Evolutionary conservation across 1,284 basidiomycete species (phyloP).

Genomic region (Apiotrichum porosum): DNA sequence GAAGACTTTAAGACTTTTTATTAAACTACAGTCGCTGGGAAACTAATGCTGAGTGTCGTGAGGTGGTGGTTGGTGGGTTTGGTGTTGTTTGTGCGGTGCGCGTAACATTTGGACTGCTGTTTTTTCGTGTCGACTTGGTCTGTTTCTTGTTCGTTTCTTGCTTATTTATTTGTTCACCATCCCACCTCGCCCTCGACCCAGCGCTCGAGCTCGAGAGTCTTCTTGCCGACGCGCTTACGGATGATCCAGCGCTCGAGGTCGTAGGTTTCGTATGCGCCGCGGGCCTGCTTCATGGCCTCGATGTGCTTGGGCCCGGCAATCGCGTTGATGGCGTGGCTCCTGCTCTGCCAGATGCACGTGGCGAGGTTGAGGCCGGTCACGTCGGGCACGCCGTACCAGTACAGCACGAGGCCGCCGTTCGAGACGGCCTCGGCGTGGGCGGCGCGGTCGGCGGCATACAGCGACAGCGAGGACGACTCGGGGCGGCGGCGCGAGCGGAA

Average conservation of each 20-base stretch:
- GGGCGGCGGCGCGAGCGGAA: conserved; percentile 72
- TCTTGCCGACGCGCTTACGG: conserved; percentile 59
- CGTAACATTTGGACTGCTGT: too few species aligned
- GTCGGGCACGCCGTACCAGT: conserved; percentile 87
- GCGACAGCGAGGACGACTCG: conserved; percentile 48
- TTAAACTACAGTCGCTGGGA: too few species aligned
- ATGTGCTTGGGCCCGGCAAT: conserved; percentile 74
- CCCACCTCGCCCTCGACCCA: conserved; percentile 67
- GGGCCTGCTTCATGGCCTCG: conserved; percentile 73
- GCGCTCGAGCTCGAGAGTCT: conserved; percentile 58
- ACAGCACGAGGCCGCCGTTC: conserved; percentile 70
- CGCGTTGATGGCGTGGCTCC: conserved; percentile 71
- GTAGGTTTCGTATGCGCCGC: conserved; percentile 71
- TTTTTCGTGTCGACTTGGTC: too few species aligned
- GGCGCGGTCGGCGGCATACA: conserved; percentile 76
- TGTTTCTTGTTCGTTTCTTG: too few species aligned
- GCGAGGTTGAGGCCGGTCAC: conserved; percentile 76
- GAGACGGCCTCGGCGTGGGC: conserved; percentile 86
- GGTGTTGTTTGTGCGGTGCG: too few species aligned
- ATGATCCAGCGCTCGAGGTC: conserved; percentile 69
- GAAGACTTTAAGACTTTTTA: too few species aligned
- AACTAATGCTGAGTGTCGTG: too few species aligned
- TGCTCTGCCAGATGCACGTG: conserved; percentile 85
- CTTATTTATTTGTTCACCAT: too few species aligned
- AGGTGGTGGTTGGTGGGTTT: too few species aligned